These are phyloP conservation scores for Fraxinus latifolia DNA, from an alignment of 305 asterid species.

Conservation along the genomic window DNA sequence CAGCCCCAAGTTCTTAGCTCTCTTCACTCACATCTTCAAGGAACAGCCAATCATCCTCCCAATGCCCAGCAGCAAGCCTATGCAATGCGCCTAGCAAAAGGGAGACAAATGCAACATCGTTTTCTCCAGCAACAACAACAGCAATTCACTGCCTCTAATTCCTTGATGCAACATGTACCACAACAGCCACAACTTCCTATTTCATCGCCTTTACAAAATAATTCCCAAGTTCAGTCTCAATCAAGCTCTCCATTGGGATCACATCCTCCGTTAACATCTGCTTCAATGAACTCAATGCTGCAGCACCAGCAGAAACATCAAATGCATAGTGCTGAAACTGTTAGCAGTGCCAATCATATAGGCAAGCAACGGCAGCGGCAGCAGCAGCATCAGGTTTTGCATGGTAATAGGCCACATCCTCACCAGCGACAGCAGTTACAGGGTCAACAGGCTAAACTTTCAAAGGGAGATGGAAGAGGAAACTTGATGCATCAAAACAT, in stretches of 20 bases:
- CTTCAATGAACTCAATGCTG: constrained; percentile 45
- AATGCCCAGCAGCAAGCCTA: constrained; percentile 60
- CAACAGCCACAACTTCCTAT: constrained; percentile 49
- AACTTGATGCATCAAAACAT: constrained; percentile 45
- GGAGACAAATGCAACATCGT: constrained; percentile 57
- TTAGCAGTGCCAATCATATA: constrained; percentile 41
- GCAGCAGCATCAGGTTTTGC: constrained; percentile 33
- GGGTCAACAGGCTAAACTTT: constrained; percentile 50
- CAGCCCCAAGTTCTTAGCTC: constrained; percentile 49
- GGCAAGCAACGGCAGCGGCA: constrained; percentile 60
- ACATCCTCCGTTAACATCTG: constrained; percentile 42
- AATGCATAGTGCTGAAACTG: constrained; percentile 43
- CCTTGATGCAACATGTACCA: constrained; percentile 43
- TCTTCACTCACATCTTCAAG: constrained; percentile 54
- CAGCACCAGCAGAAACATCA: constrained; percentile 59
- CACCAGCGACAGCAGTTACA: constrained; percentile 54
- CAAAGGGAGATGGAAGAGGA: constrained; percentile 63
- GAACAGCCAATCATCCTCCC: constrained; percentile 42
- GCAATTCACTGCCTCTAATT: constrained; percentile 38
- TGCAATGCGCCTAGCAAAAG: constrained; percentile 60
- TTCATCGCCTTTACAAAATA: constrained; percentile 48
- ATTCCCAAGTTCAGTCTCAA: constrained; percentile 48
- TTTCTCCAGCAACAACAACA: constrained; percentile 37
- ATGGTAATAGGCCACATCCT: constrained; percentile 60
- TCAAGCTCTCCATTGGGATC: constrained; percentile 38